A percentile compares a stretch with the other conserved stretches of the same genome.
Evolutionary conservation across 441 rosid species (phyloP).

Genomic region (Cnidoscolus chayamansa): DNA sequence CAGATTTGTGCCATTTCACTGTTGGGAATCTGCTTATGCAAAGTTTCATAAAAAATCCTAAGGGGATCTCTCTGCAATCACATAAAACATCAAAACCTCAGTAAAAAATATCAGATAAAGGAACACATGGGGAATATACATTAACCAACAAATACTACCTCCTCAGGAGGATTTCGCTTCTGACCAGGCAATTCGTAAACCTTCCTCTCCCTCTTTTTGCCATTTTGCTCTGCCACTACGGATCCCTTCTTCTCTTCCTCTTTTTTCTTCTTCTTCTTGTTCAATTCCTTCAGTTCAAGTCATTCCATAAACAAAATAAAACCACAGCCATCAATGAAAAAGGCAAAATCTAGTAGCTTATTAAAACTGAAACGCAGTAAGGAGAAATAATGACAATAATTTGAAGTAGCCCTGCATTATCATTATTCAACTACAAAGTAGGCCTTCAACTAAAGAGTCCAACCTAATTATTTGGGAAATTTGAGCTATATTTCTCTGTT

Average conservation of each 20-base stretch:
- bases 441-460: not conserved
- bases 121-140: conserved; percentile 7
- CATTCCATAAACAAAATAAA: conserved; percentile 5
- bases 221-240: conserved; percentile 26
- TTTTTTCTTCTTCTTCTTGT: conserved; percentile 48
- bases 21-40: conserved; percentile 64
- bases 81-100: conserved; percentile 20
- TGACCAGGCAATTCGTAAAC: conserved; percentile 85
- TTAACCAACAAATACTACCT: conserved; percentile 38
- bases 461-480: not conserved
- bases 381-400: not conserved
- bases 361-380: not conserved
- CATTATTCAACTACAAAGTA: not conserved
- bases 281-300: conserved; percentile 37
- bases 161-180: conserved; percentile 76
- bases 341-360: not conserved
- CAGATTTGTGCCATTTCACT: conserved; percentile 96
- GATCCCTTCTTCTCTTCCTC: conserved; percentile 30
- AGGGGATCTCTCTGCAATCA: conserved; percentile 83
- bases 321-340: conserved; percentile 13
- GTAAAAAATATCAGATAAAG: not conserved
- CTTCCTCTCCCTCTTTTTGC: conserved; percentile 67
- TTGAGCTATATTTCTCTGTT: not conserved
- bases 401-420: not conserved
- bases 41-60: conserved; percentile 81